These are phyloP conservation scores for Mycena kentingensis DNA, from an alignment of 768 basidiomycete genomes.

Conservation along the genomic window DNA sequence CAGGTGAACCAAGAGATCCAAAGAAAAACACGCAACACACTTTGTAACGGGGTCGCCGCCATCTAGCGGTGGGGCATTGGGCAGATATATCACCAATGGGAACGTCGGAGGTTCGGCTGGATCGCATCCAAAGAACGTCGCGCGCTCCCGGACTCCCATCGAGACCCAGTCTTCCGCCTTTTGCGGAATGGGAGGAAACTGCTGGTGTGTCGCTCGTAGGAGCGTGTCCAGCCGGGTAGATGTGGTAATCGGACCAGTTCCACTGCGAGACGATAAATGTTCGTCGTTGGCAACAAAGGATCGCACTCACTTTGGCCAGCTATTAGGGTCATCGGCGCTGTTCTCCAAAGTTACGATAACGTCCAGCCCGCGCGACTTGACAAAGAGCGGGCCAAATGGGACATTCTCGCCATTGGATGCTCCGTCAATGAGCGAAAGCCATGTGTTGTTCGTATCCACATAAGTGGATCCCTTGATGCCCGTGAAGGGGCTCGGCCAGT, in stretches of 20 bases:
- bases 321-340: constrained; percentile 54
- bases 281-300: constrained; percentile 1
- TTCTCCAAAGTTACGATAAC: constrained; percentile 77
- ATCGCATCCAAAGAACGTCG: constrained; percentile 83
- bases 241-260: constrained; percentile 51
- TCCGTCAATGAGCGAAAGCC: constrained; percentile 72
- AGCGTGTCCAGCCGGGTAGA: constrained; percentile 45
- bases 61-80: constrained; percentile 70
- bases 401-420: constrained; percentile 69
- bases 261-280: constrained; percentile 38
- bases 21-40: constrained; percentile 35
- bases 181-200: constrained; percentile 65
- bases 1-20: constrained; percentile 9
- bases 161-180: constrained; percentile 52
- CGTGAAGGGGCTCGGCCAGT: constrained; percentile 68
- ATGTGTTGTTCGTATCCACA: constrained; percentile 50
- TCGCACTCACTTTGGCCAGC: constrained; percentile 72
- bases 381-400: constrained; percentile 71
- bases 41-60: constrained; percentile 67
- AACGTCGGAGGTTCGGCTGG: constrained; percentile 54
- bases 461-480: constrained; percentile 52
- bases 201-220: constrained; percentile 53
- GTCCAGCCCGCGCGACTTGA: constrained; percentile 69
- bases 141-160: constrained; percentile 63
- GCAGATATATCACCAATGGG: constrained; percentile 74